Base-by-base conservation (phyloP, 2,329 filamentous ascomycete species). In the Diaporthe citrichinensis region DNA sequence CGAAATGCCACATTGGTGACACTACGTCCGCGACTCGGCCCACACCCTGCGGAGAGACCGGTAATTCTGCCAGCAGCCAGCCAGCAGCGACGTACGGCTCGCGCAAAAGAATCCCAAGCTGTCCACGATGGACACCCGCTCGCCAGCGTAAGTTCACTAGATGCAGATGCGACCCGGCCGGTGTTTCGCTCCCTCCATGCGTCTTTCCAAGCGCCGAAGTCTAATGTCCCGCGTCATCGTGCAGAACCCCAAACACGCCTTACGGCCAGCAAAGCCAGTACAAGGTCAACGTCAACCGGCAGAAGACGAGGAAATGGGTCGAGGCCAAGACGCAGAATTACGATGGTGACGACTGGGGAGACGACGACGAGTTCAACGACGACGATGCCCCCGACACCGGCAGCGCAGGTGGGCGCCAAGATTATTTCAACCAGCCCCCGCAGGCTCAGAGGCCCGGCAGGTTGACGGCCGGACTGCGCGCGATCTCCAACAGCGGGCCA, bases 281-380 rank as follows among this genome's bases (percentile, higher is more conserved):
- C 85, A 94, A 94, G 83, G 91, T 95, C 71, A 97, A 98, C 83
- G 92, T 98, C 67, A 96, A 94, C 85, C 92, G 96, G 77, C 90
- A 92, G 74, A 98, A 98, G 86, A 98, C 96, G 73, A 94, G 93
- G 85, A 98, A 98, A 90, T 98, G 96, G 96, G 93, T 96, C 51
- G 94, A 98, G 81, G 96, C 96, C 49, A 96, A 96, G 84, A 89
- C 92, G 75, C 92, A 94, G 80, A 94, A 92, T 81, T 98, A 98
- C 81, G 96, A 96, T 80, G 96, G 96, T 78, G 95, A 97, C 80
- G 96, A 98, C 81, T 98, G 96, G 96, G 96, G 95, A 49, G 93
- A 88, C 17, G 92, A 93, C 49, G 90, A 92, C 17, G 90, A 92
- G 12, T 90, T 91, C 75, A 90, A 91, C n/a, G 90, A 88, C 5